Base-by-base conservation (phyloP, 2,329 filamentous ascomycete genomes). In the Colletotrichum sp. region DNA sequence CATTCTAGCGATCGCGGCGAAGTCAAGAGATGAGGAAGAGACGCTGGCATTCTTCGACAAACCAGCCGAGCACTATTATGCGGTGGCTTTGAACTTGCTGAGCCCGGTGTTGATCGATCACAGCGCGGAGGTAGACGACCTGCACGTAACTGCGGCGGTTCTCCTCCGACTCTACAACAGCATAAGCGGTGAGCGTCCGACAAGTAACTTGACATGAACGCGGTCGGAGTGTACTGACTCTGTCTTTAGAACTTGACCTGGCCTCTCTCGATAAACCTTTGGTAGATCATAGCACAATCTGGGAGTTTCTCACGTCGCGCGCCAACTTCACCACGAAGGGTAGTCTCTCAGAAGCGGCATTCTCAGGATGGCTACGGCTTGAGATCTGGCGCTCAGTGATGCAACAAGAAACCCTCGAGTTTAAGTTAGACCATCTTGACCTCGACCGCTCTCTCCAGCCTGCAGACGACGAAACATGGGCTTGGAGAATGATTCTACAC, bases 401-500 rank as follows among this genome's bases (percentile, higher is more conserved):
- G 71, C 43, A 43, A 3, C 59, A 74, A 10, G 67, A 71, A 6
- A 5, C 59, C 9, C n/a, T 64, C n/a, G 32, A 74, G 10, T 24
- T 71, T 2, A 4, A 3, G 3, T 7, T 71, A 10, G 71, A 71
- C 1, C 39, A 48, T 6, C 9, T 65, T 3, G n/a, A 59, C 4
- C 36, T 74, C 12, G 67, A 71, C 13, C 59, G 71, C 43, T 64
- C 67, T 4, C 26, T 74, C 1, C 18, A 43, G 8, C 72, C 67
- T 10, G 67, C 67, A 26, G 72, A 66, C 14, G 67, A 74, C 14
- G 43, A 71, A 3, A 28, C 48, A 3, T 74, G 59, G 72, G 48
- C 81, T 0, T 80, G 77, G 39, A 72, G 74, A 13, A 82, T 82
- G 75, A 68, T 81, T 2, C 65, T 81, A 0, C 78, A 79, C 18